Evolutionary conservation across 805 yeast species (phyloP).

Genomic region (Blastobotrys terrestris): DNA sequence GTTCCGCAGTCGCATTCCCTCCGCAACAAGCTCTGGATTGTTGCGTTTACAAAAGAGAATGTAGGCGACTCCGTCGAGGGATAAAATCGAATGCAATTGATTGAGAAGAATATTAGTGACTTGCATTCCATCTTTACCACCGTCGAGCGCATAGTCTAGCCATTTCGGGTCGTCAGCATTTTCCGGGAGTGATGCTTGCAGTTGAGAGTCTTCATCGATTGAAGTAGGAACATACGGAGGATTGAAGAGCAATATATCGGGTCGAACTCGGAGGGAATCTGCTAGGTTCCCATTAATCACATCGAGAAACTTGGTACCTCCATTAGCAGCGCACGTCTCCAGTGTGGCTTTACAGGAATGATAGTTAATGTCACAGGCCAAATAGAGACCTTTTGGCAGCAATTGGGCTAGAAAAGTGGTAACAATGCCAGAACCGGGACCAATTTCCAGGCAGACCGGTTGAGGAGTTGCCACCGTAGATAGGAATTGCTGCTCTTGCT

Average conservation of each 20-base stretch:
- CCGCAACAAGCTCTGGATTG: slow-evolving; percentile 58
- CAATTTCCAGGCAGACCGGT: slow-evolving; percentile 74
- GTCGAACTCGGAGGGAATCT: not conserved
- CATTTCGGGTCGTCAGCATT: slow-evolving; percentile 50
- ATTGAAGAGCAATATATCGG: slow-evolving; percentile 78
- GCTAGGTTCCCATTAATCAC: slow-evolving; percentile 42
- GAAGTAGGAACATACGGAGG: slow-evolving; percentile 97
- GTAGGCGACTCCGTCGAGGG: slow-evolving; percentile 68
- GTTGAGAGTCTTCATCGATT: slow-evolving; percentile 4
- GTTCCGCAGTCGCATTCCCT: slow-evolving; percentile 38
- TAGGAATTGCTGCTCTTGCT: slow-evolving; percentile 44
- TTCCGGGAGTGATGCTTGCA: slow-evolving; percentile 53
- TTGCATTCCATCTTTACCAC: slow-evolving; percentile 88
- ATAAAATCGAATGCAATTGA: slow-evolving; percentile 45
- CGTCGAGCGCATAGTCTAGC: slow-evolving; percentile 86
- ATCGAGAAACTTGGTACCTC: slow-evolving; percentile 33
- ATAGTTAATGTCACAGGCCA: slow-evolving; percentile 78
- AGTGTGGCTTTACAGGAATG: slow-evolving; percentile 57
- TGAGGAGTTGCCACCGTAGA: slow-evolving; percentile 3
- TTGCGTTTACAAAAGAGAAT: slow-evolving; percentile 89
- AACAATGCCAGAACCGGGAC: slow-evolving; percentile 89
- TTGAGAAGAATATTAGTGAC: slow-evolving; percentile 64
- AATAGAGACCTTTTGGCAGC: slow-evolving; percentile 44
- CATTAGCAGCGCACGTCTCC: slow-evolving; percentile 37
- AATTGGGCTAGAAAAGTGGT: slow-evolving; percentile 64